These are phyloP conservation scores for Dacryopinax spathularia DNA, from an alignment of 768 basidiomycete genomes.

Conservation along the genomic window DNA sequence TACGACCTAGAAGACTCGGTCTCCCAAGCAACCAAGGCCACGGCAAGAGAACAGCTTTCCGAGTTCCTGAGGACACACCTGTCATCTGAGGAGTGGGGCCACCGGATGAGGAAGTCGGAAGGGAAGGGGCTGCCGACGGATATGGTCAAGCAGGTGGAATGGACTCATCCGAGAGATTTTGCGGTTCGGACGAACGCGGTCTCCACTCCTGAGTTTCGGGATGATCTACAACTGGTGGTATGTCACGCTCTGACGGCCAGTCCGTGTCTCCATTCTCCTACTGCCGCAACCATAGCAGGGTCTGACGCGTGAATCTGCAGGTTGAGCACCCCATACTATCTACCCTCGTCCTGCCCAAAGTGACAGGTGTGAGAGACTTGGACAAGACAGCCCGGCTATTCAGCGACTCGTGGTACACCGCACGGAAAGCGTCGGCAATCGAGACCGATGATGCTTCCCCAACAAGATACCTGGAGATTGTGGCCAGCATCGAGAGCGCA, in stretches of 20 bases:
- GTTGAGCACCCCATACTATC: conserved; percentile 35
- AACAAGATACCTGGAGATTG: conserved; percentile 47
- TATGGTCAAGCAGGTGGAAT: too few relatives aligned
- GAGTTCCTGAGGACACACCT: conserved; percentile 32
- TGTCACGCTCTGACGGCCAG: conserved; percentile 10
- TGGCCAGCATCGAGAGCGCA: conserved; percentile 82
- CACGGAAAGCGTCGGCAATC: too few relatives aligned
- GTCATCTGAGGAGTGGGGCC: not conserved
- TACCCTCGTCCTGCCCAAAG: conserved; percentile 73
- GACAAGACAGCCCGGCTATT: conserved; percentile 41
- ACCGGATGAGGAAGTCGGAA: conserved; percentile 55
- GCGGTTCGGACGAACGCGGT: conserved; percentile 60
- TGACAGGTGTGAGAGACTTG: conserved; percentile 54
- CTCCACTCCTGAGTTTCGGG: conserved; percentile 47
- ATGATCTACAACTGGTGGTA: conserved; percentile 50
- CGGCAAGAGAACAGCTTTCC: conserved; percentile 41
- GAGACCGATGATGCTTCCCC: too few relatives aligned
- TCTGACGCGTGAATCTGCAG: conserved; percentile 20
- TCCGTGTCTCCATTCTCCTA: conserved; percentile 6
- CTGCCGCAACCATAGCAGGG: not conserved
- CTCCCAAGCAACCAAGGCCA: conserved; percentile 47
- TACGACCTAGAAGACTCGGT: conserved; percentile 88
- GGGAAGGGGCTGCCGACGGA: conserved; percentile 52
- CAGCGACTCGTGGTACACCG: conserved; percentile 17
- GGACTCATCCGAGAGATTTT: too few relatives aligned